Conservation (phyloP, 2,329 filamentous ascomycete genomes). For the Talaromyces sp. region DNA sequence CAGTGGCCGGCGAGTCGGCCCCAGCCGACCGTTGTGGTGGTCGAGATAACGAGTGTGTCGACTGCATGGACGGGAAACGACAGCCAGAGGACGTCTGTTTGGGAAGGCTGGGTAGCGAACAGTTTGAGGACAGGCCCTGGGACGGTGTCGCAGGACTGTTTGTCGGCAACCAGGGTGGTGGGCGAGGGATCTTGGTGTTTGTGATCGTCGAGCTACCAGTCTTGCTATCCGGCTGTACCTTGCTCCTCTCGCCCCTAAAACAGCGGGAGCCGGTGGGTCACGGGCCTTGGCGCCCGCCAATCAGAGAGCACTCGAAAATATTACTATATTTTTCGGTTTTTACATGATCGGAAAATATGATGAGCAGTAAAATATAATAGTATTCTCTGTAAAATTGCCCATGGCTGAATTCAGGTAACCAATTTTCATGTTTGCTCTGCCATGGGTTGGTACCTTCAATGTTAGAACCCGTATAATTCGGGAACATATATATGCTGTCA, state of each 20-base stretch:
- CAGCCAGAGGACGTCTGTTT: conserved; percentile 1
- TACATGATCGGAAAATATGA: too few species aligned
- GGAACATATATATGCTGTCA: too few species aligned
- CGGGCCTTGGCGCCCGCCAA: conserved; percentile 1
- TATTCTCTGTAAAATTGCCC: too few species aligned
- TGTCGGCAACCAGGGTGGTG: background rate
- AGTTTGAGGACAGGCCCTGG: background rate
- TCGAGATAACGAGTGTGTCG: conserved; percentile 23
- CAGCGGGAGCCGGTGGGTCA: conserved; percentile 11
- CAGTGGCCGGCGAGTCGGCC: conserved; percentile 44
- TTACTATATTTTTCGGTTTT: too few species aligned
- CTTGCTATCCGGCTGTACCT: background rate
- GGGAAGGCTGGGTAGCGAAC: background rate
- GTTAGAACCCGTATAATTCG: too few species aligned
- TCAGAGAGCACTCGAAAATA: background rate
- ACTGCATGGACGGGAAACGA: conserved; percentile 15
- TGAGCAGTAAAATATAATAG: too few species aligned
- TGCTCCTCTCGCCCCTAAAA: conserved; percentile 9
- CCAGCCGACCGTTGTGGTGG: conserved; percentile 59
- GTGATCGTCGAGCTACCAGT: background rate
- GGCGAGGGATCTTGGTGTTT: background rate
- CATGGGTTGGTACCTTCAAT: too few species aligned
- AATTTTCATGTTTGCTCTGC: too few species aligned
- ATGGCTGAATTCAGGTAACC: too few species aligned
- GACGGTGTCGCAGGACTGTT: background rate